Conservation (phyloP, 495 filamentous ascomycete species). For the Penicillium taxi region DNA sequence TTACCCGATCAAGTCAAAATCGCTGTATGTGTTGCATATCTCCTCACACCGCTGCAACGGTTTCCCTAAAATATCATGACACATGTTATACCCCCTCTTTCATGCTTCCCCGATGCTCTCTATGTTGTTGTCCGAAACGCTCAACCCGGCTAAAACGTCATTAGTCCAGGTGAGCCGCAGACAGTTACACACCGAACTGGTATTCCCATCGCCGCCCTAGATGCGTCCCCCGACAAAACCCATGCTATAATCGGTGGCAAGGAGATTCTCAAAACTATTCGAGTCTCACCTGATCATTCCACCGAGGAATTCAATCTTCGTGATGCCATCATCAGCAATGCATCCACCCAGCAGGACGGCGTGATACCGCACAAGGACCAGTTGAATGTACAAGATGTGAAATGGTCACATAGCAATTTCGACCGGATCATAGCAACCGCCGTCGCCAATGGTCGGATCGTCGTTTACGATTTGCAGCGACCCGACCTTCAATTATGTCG, state of each 20-base stretch:
- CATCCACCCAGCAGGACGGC: conserved; percentile 49
- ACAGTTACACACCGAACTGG: conserved; percentile 65
- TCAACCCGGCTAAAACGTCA: conserved; percentile 17
- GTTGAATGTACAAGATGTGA: conserved; percentile 74
- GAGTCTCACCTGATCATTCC: conserved; percentile 58
- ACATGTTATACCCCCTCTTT: conserved; percentile 1
- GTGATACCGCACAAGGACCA: conserved; percentile 57
- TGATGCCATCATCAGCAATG: conserved; percentile 62
- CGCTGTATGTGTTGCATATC: conserved; percentile 27
- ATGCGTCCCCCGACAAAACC: conserved; percentile 66
- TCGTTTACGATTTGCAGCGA: conserved; percentile 74
- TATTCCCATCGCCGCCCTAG: conserved; percentile 64
- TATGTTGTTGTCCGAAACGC: background rate
- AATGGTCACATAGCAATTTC: conserved; percentile 65
- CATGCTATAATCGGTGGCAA: conserved; percentile 74
- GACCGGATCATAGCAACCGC: conserved; percentile 71
- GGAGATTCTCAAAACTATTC: conserved; percentile 77
- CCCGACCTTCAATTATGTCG: conserved; percentile 66
- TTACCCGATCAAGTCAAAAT: conserved; percentile 37
- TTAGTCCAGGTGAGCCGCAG: conserved; percentile 59
- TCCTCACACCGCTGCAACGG: conserved; percentile 18
- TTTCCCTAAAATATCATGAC: conserved; percentile 1
- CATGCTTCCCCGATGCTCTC: conserved; percentile 1
- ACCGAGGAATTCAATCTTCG: conserved; percentile 76
- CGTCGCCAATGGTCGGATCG: conserved; percentile 76